phyloP scores from a whole-genome alignment of 2,329 filamentous ascomycete genomes.

The Aspergillus sp. region DNA sequence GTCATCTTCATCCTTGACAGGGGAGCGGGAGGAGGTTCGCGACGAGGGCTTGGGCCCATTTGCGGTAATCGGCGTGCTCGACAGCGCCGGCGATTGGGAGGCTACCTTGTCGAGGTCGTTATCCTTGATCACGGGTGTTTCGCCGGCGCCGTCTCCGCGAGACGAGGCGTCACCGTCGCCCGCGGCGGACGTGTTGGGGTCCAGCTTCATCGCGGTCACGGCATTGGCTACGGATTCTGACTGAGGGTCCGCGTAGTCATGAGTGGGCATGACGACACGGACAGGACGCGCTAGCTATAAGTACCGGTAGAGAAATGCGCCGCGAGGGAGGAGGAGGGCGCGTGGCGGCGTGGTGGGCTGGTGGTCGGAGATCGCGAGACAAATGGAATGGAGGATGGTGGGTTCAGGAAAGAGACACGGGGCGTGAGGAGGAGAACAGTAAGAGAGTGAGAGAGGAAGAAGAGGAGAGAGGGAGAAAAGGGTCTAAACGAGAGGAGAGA shows the following conservation, averaged over 20 bases:
- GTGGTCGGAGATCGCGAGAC: background rate
- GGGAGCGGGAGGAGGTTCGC: constrained; percentile 22
- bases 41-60: background rate
- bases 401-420: background rate
- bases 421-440: constrained; percentile 4
- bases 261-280: constrained; percentile 43
- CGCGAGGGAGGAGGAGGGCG: constrained; percentile 4
- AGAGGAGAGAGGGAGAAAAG: background rate
- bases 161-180: too few relatives aligned
- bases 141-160: constrained; percentile 20
- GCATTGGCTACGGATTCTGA: constrained; percentile 34
- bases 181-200: constrained; percentile 21
- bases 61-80: too few relatives aligned
- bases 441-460: constrained; percentile 3
- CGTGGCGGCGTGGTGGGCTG: constrained; percentile 1
- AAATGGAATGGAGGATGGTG: background rate
- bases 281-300: constrained; percentile 23
- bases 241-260: constrained; percentile 41
- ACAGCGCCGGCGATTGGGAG: too few relatives aligned
- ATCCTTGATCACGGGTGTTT: background rate
- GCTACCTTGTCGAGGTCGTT: too few relatives aligned
- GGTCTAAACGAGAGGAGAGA: background rate
- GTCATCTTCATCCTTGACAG: constrained; percentile 31
- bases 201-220: constrained; percentile 37
- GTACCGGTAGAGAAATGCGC: constrained; percentile 16